Evolutionary conservation across 768 basidiomycete species (phyloP).

Genomic region (Lentinus brumalis): DNA sequence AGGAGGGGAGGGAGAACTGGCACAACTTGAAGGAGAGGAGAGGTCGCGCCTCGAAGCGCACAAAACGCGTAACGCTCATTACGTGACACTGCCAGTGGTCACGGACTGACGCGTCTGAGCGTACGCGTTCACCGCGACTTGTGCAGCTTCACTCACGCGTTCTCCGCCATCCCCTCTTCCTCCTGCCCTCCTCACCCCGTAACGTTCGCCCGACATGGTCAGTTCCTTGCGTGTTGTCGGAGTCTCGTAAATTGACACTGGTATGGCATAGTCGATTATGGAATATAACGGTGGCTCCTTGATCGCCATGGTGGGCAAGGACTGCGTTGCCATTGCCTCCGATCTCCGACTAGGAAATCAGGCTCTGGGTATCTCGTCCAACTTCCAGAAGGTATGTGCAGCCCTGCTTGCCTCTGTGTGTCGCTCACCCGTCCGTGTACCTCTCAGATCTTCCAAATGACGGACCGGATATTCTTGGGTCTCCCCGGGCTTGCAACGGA

Average conservation of each 20-base stretch:
- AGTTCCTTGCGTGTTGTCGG: not conserved
- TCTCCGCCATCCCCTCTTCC: not conserved
- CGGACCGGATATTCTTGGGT: constrained; percentile 89
- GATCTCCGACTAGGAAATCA: constrained; percentile 91
- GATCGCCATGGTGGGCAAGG: constrained; percentile 98
- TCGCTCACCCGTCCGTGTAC: not conserved
- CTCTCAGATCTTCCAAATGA: constrained; percentile 86
- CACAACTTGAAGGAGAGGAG: too few relatives aligned
- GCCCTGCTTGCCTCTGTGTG: not conserved
- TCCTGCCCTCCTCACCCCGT: not conserved
- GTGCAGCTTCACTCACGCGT: not conserved
- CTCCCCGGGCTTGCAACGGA: constrained; percentile 93
- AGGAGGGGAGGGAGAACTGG: too few relatives aligned
- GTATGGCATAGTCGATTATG: constrained; percentile 72
- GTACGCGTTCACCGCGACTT: too few relatives aligned
- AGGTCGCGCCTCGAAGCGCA: too few relatives aligned
- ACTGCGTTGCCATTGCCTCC: constrained; percentile 97
- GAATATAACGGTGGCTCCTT: constrained; percentile 97
- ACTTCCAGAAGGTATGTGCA: constrained; percentile 86
- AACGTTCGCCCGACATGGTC: constrained; percentile 16
- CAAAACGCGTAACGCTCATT: too few relatives aligned
- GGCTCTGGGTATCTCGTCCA: constrained; percentile 80
- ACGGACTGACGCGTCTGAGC: too few relatives aligned
- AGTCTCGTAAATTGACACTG: not conserved
- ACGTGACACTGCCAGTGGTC: too few relatives aligned